Conservation (phyloP, 805 yeast genomes). For the Starmerella kuoi region DNA sequence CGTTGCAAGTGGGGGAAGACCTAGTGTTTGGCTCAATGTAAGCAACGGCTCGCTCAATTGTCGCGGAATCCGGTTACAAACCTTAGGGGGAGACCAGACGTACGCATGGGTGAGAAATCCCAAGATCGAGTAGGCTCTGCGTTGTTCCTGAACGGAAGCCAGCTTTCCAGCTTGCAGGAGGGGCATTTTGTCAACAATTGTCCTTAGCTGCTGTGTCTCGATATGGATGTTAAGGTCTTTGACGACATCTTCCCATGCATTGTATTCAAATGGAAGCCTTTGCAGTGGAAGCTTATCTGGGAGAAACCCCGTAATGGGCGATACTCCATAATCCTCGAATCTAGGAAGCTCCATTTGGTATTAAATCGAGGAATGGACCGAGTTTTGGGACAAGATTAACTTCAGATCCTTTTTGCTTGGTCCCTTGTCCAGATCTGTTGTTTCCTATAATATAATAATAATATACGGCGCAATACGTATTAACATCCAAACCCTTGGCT, state of each 20-base stretch:
- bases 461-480: no score
- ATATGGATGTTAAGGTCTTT: slow-evolving; percentile 60
- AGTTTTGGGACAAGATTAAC: no score
- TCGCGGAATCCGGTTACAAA: slow-evolving; percentile 47
- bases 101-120: slow-evolving; percentile 80
- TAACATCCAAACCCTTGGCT: neutral
- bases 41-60: slow-evolving; percentile 62
- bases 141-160: slow-evolving; percentile 36
- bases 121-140: slow-evolving; percentile 71
- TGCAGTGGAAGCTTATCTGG: slow-evolving; percentile 57
- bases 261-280: slow-evolving; percentile 50
- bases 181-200: slow-evolving; percentile 54
- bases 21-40: slow-evolving; percentile 43
- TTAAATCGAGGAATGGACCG: no score
- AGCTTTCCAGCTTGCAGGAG: slow-evolving; percentile 40
- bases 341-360: slow-evolving; percentile 9
- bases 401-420: no score
- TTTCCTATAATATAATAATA: no score
- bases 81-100: slow-evolving; percentile 65
- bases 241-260: slow-evolving; percentile 67
- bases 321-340: slow-evolving; percentile 56
- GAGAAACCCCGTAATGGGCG: slow-evolving; percentile 62
- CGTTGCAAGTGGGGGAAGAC: slow-evolving; percentile 76
- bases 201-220: slow-evolving; percentile 49
- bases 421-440: no score